Evolutionary conservation across 2,329 filamentous ascomycete species (phyloP), one percentile per base, ranked within the genome.

Genomic region (Cytospora chrysosperma): DNA sequence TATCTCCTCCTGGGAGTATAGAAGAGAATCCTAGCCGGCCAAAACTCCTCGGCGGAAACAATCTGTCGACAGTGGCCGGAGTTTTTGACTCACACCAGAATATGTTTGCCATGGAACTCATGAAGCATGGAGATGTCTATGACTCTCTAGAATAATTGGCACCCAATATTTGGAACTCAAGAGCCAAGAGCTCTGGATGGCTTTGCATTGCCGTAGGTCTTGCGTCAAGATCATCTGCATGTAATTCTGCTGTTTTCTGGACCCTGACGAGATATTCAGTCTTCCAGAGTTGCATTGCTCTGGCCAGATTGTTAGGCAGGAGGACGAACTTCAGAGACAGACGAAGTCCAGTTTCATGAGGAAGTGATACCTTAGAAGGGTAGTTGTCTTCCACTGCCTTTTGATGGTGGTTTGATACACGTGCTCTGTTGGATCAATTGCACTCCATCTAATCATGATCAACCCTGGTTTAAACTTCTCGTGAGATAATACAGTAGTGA

Each of bases 161-260:
- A n/a, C 15, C 37, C 54, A 30, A 28, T 21, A 27, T 9, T 34
- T 30, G 30, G 30, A 26, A 19, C 47, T 49, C 17, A 57, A n/a
- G 28, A 56, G 26, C n/a, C 47, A 43, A 9, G 54, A 62, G 17
- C 17, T 62, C 13, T 62, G 54, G 60, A 19, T 26, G 13, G 50
- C 58, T 19, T 62, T 51, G 17, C 60, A 57, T 28, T 62, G 54
- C 32, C 40, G 60, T 62, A 17, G 24, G 60, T 53, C 3, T n/a
- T 19, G 30, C 2, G 30, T 32, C 10, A 32, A 32, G 10, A 6
- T 32, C 5, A 32, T 10, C 30, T 2, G 6, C 10, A 32, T 32
- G 30, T n/a, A n/a, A 32, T 12, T 8, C 10, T 9, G 2, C 30
- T 32, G 10, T 32, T 12, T 7, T 32, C 30, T 32, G 8, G 28